phyloP scores from a whole-genome alignment of 2,329 filamentous ascomycete species.

The Scopulariopsis brevicaulis region DNA sequence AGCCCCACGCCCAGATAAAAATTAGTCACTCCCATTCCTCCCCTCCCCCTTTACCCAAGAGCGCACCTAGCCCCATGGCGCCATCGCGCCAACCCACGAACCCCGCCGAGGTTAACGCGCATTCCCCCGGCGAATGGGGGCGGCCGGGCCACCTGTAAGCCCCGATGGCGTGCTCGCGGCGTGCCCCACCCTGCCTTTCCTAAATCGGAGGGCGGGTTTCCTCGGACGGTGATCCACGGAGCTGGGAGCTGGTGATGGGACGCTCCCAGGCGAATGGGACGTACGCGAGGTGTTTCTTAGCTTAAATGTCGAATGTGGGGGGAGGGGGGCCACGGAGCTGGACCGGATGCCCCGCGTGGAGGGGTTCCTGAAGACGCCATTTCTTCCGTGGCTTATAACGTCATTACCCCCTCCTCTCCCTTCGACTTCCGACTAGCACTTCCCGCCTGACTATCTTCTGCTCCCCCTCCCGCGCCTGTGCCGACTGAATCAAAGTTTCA shows the following conservation, averaged over 20 bases:
- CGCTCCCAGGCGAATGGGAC: background rate
- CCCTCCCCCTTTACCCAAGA: background rate
- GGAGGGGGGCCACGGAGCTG: background rate
- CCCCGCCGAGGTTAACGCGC: background rate
- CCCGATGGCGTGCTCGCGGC: conserved; percentile 20
- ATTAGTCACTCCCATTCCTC: background rate
- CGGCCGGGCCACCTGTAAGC: conserved; percentile 2
- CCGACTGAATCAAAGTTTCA: too few relatives aligned
- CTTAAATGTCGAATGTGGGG: background rate
- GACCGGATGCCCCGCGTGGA: background rate
- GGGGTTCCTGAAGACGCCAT: background rate
- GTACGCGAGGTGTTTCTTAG: background rate
- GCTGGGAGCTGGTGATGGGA: background rate
- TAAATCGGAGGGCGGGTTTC: conserved; percentile 8
- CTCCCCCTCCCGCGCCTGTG: background rate
- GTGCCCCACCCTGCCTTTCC: conserved; percentile 17
- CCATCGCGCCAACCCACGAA: background rate
- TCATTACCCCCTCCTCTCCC: background rate
- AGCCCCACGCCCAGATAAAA: too few relatives aligned
- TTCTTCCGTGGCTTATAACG: background rate
- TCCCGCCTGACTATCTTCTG: background rate
- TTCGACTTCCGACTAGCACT: background rate
- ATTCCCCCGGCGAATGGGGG: conserved; percentile 2
- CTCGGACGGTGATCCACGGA: background rate
- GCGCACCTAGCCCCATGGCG: background rate